These are phyloP conservation scores for Fusarium luffae DNA, from an alignment of 2,329 filamentous ascomycete genomes.

Conservation along the genomic window DNA sequence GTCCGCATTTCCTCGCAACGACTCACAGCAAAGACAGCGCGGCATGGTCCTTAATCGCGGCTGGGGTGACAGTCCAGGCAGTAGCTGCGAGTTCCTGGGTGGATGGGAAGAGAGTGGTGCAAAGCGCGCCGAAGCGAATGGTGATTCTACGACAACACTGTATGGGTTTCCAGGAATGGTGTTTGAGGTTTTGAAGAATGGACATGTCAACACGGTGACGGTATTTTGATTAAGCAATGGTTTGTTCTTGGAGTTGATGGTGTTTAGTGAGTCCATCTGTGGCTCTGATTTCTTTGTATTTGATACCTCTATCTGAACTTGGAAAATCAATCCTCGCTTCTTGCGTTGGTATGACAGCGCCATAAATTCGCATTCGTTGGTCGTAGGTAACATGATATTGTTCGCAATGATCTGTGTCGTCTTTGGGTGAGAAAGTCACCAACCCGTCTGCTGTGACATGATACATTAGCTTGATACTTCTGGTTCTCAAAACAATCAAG, in stretches of 20 bases:
- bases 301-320: conserved; percentile 16
- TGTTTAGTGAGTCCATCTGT: conserved; percentile 9
- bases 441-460: not conserved
- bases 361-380: not conserved
- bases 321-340: not conserved
- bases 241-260: conserved; percentile 28
- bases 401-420: not conserved
- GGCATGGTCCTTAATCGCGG: conserved; percentile 93
- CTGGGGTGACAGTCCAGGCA: conserved; percentile 91
- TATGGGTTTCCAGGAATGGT: conserved; percentile 94
- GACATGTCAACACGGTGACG: conserved; percentile 87
- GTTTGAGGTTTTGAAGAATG: conserved; percentile 96
- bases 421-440: not conserved
- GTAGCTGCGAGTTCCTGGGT: conserved; percentile 85
- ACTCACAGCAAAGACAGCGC: conserved; percentile 64
- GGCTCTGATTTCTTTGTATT: conserved; percentile 1
- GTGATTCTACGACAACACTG: conserved; percentile 78
- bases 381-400: not conserved
- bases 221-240: conserved; percentile 69
- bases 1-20: conserved; percentile 68
- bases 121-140: conserved; percentile 65
- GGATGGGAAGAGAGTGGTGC: conserved; percentile 82
- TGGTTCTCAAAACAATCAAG: too few species aligned
- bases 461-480: not conserved
- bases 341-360: not conserved